Percentiles rank a stretch among this genome's conserved stretches.
These are phyloP conservation scores for Eremothecium sinecaudum DNA, from an alignment of 1,139 yeast species.

Conservation along the genomic window DNA sequence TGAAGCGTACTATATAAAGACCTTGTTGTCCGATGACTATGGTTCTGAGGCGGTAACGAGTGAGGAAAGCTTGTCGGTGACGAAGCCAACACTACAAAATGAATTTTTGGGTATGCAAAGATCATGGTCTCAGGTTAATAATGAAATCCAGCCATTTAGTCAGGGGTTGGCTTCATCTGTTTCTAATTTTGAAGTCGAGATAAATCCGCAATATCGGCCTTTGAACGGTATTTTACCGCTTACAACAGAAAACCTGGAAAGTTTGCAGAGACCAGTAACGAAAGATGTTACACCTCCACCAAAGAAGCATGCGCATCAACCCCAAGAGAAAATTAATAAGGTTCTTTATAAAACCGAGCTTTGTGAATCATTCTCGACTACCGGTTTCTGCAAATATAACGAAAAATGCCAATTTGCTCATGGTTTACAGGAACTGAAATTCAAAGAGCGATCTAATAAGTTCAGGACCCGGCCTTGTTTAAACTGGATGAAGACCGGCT, in stretches of 20 bases:
- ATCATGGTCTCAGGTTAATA: not conserved
- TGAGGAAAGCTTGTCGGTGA: conserved; percentile 3
- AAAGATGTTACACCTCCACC: not conserved
- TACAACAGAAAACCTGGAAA: conserved; percentile 20
- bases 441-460: conserved; percentile 66
- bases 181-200: conserved; percentile 18
- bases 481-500: conserved; percentile 76
- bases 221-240: conserved; percentile 15
- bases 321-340: conserved; percentile 41
- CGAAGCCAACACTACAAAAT: not conserved
- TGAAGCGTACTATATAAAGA: conserved; percentile 29
- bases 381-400: conserved; percentile 79
- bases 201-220: conserved; percentile 17
- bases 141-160: not conserved
- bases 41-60: conserved; percentile 4
- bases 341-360: conserved; percentile 83
- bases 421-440: conserved; percentile 67
- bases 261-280: conserved; percentile 7
- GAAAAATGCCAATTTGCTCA: conserved; percentile 93
- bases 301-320: conserved; percentile 4
- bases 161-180: not conserved
- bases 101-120: not conserved
- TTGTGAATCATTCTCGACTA: conserved; percentile 67
- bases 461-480: conserved; percentile 90
- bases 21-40: conserved; percentile 23